These are phyloP conservation scores for Jimgerdemannia flammicorona DNA, from an alignment of 192 early-diverging fungal genomes.

Conservation along the genomic window DNA sequence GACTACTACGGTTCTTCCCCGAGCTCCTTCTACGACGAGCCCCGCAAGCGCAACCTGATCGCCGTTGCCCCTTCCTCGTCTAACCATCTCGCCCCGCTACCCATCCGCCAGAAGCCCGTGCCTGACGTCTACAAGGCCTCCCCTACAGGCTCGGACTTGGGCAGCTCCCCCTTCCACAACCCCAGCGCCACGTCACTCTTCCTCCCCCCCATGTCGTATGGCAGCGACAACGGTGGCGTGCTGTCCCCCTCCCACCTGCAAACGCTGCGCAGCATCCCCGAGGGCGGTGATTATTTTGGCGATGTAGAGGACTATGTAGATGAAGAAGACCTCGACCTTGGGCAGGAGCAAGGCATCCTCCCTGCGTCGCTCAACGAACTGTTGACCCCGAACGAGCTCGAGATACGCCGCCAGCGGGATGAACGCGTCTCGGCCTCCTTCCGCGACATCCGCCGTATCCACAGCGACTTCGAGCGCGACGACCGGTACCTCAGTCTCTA, in stretches of 20 bases:
- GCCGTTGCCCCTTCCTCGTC: background rate
- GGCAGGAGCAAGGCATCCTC: slow-evolving; percentile 38
- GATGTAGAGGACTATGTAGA: background rate
- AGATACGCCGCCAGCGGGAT: background rate
- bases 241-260: background rate
- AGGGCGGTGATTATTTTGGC: background rate
- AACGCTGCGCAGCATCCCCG: background rate
- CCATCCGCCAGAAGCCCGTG: background rate
- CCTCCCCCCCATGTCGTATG: background rate
- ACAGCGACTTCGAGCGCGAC: background rate
- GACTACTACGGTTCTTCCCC: slow-evolving; percentile 7
- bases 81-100: background rate
- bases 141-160: background rate
- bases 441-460: background rate
- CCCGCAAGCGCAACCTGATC: background rate
- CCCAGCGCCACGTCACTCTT: background rate
- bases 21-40: slow-evolving; percentile 1
- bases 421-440: background rate
- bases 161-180: slow-evolving; percentile 1
- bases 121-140: background rate
- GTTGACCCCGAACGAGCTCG: slow-evolving; percentile 39
- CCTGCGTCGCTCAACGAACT: slow-evolving; percentile 53
- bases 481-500: background rate
- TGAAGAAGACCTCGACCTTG: slow-evolving; percentile 17
- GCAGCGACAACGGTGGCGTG: background rate